Percentiles rank a stretch among this genome's conserved stretches.
phyloP scores from a whole-genome alignment of 2,329 filamentous ascomycete genomes.

The Ceratocystis albifundus region DNA sequence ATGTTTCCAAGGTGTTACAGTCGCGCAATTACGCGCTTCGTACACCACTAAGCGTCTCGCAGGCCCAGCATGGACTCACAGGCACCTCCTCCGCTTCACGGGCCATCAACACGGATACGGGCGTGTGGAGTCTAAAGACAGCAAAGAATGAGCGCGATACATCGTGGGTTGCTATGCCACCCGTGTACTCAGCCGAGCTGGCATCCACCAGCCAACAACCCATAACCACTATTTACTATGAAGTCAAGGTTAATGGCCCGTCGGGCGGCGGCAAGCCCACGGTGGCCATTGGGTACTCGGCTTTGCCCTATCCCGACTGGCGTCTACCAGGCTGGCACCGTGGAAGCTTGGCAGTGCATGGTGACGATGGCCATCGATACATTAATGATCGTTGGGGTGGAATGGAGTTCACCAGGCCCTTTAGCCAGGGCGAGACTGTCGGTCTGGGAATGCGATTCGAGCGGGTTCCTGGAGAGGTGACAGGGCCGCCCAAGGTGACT shows the following conservation, averaged over 20 bases:
- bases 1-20: conserved; percentile 29
- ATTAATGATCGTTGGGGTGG: conserved; percentile 67
- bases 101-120: conserved; percentile 33
- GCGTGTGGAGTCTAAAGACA: conserved; percentile 41
- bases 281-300: conserved; percentile 58
- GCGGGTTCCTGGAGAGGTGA: conserved; percentile 28
- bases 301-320: conserved; percentile 65
- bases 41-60: neutral
- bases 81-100: conserved; percentile 37
- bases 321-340: conserved; percentile 73
- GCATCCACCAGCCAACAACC: conserved; percentile 25
- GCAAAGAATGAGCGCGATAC: conserved; percentile 43
- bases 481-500: conserved; percentile 38
- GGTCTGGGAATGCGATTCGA: conserved; percentile 59
- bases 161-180: conserved; percentile 55
- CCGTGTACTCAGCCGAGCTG: conserved; percentile 52
- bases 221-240: conserved; percentile 51
- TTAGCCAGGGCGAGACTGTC: conserved; percentile 53
- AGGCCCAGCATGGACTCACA: conserved; percentile 35
- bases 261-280: conserved; percentile 27
- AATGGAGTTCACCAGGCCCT: conserved; percentile 52
- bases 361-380: conserved; percentile 66
- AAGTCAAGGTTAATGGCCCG: conserved; percentile 46
- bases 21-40: conserved; percentile 44
- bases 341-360: conserved; percentile 62